These are phyloP conservation scores for Gentiana straminea DNA, from an alignment of 257 asterid genomes.

Conservation along the genomic window DNA sequence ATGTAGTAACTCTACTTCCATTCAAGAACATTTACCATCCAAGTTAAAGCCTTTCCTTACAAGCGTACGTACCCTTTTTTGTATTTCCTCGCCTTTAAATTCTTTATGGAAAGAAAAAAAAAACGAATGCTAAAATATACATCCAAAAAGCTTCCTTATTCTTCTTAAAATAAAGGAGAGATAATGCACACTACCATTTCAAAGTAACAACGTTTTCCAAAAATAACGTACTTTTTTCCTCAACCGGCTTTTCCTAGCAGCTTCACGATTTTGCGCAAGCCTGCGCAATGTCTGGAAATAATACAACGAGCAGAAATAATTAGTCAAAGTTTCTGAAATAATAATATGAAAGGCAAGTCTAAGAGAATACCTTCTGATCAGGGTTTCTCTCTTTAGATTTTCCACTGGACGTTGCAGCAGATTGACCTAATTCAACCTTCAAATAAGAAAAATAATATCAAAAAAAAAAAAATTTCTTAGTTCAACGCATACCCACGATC, in stretches of 20 bases:
- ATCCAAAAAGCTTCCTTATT: neutral
- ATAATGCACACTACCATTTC: no score
- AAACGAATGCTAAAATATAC: no score
- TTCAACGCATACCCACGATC: no score
- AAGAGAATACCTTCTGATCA: slow-evolving; percentile 60
- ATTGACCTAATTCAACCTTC: slow-evolving; percentile 69
- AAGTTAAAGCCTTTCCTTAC: neutral
- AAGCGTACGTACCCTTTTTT: neutral
- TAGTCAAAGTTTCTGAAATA: slow-evolving; percentile 10
- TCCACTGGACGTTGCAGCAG: slow-evolving; percentile 43
- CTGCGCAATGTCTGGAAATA: slow-evolving; percentile 58
- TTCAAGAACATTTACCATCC: neutral
- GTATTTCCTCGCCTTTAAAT: neutral
- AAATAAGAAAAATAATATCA: slow-evolving; percentile 3
- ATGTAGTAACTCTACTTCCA: slow-evolving; percentile 3
- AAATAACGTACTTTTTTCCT: slow-evolving; percentile 64
- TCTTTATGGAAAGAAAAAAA: no score
- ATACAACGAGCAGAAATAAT: slow-evolving; percentile 11
- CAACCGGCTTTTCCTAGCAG: slow-evolving; percentile 88
- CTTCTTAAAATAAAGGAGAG: no score
- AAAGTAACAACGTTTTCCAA: neutral
- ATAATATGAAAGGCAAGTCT: slow-evolving; percentile 2
- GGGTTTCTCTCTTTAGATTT: slow-evolving; percentile 55
- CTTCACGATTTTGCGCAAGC: slow-evolving; percentile 95
- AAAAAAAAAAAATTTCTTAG: no score